Percentiles rank a stretch among this genome's conserved stretches.
Evolutionary conservation across 768 basidiomycete species (phyloP).

Genomic region (Hydnum rufescens): DNA sequence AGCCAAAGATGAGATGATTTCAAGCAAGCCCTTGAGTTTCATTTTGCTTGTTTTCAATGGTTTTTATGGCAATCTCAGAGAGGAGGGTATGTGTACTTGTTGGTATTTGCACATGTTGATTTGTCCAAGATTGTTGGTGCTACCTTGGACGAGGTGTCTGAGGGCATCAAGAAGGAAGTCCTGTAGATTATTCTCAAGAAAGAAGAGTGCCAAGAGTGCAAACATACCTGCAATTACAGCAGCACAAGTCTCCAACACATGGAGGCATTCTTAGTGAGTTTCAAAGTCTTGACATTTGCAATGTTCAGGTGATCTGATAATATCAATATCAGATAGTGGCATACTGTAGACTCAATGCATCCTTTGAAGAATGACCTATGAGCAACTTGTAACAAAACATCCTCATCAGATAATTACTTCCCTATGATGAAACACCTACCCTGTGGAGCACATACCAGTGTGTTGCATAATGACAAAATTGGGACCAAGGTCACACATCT

Average conservation of each 20-base stretch:
- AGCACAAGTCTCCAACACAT: conserved; percentile 98
- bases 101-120: too few species aligned
- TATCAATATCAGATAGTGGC: too few species aligned
- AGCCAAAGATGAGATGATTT: conserved; percentile 90
- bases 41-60: conserved; percentile 99
- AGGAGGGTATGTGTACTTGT: conserved; percentile 98
- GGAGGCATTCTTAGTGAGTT: conserved; percentile 95
- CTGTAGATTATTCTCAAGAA: conserved; percentile 98
- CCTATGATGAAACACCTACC: too few species aligned
- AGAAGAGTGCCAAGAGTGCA: too few species aligned
- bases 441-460: conserved; percentile 95
- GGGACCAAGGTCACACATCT: conserved; percentile 78
- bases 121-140: conserved; percentile 91
- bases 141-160: conserved; percentile 75
- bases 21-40: conserved; percentile 88
- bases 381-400: too few species aligned
- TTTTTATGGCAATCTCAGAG: conserved; percentile 95
- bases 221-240: conserved; percentile 94
- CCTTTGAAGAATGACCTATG: too few species aligned
- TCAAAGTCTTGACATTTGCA: too few species aligned
- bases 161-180: conserved; percentile 94
- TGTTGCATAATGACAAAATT: conserved; percentile 56
- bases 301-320: too few species aligned
- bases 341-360: too few species aligned
- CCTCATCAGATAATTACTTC: too few species aligned